These are phyloP conservation scores for Globisporangium paddicum DNA, from an alignment of 352 stramenopile genomes.

Conservation along the genomic window DNA sequence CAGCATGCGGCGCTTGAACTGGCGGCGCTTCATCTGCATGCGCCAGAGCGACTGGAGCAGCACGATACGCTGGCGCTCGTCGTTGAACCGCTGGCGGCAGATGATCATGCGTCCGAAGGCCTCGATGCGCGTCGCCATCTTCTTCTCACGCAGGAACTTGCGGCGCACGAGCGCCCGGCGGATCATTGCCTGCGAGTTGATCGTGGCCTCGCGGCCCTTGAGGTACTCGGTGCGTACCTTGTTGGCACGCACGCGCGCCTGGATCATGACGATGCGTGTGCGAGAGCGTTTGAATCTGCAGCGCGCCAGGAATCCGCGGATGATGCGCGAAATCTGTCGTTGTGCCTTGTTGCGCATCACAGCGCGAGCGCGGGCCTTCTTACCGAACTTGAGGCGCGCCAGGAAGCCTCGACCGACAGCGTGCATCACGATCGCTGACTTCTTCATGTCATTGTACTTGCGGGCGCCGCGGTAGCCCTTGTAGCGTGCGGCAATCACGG, in stretches of 20 bases:
- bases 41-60: slow-evolving; percentile 76
- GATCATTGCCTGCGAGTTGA: slow-evolving; percentile 88
- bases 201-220: slow-evolving; percentile 81
- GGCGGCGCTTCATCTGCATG: slow-evolving; percentile 61
- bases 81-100: slow-evolving; percentile 54
- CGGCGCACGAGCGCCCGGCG: slow-evolving; percentile 68
- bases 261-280: slow-evolving; percentile 80
- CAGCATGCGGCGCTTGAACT: slow-evolving; percentile 37
- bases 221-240: slow-evolving; percentile 84
- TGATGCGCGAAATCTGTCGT: slow-evolving; percentile 65
- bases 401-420: slow-evolving; percentile 74
- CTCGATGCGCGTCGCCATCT: slow-evolving; percentile 84
- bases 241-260: slow-evolving; percentile 81
- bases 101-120: slow-evolving; percentile 83
- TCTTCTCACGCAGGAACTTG: slow-evolving; percentile 79
- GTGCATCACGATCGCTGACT: slow-evolving; percentile 70
- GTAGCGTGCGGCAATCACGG: slow-evolving; percentile 69
- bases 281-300: slow-evolving; percentile 45
- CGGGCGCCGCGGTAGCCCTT: slow-evolving; percentile 59
- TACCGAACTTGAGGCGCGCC: slow-evolving; percentile 82
- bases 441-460: slow-evolving; percentile 68
- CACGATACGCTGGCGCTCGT: slow-evolving; percentile 65
- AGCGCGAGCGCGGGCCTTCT: slow-evolving; percentile 74
- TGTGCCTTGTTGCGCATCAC: slow-evolving; percentile 75
- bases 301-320: slow-evolving; percentile 66